phyloP scores from a whole-genome alignment of 208 protist species.

The Tetramitus jugosus region DNA sequence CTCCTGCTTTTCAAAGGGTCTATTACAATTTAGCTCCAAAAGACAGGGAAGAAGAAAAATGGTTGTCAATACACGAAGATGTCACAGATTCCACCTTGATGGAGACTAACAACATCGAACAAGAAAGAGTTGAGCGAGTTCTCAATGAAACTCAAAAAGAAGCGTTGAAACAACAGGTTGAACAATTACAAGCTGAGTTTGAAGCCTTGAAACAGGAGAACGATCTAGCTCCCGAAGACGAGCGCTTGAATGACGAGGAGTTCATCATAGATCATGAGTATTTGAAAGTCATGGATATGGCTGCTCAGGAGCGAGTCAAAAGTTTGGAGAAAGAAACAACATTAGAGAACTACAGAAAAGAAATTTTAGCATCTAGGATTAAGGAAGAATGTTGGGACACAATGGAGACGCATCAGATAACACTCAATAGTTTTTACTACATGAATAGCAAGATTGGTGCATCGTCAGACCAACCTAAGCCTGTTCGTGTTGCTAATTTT shows the following conservation, averaged over 20 bases:
- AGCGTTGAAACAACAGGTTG: conserved; percentile 22
- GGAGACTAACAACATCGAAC: background rate
- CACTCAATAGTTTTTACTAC: conserved; percentile 48
- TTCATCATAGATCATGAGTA: conserved; percentile 55
- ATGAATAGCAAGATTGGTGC: background rate
- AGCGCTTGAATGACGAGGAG: conserved; percentile 46
- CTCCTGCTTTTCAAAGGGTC: too few relatives aligned
- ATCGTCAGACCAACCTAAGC: conserved; percentile 29
- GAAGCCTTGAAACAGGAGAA: conserved; percentile 47
- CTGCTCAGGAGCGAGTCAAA: conserved; percentile 50
- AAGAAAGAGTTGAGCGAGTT: background rate
- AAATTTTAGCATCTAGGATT: conserved; percentile 61
- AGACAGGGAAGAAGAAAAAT: background rate
- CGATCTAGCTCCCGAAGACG: conserved; percentile 39
- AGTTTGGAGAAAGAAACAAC: conserved; percentile 62
- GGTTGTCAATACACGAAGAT: background rate
- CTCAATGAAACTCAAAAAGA: conserved; percentile 20
- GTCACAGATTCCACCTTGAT: background rate
- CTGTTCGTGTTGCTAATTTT: conserved; percentile 64
- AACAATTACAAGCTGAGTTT: conserved; percentile 38
- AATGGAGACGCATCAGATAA: conserved; percentile 60
- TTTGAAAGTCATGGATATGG: conserved; percentile 45
- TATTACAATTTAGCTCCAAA: background rate
- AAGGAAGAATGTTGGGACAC: conserved; percentile 58
- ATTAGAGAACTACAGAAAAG: conserved; percentile 53